Evolutionary conservation across 2,329 filamentous ascomycete genomes (phyloP).

Genomic region (Colletotrichum scovillei): DNA sequence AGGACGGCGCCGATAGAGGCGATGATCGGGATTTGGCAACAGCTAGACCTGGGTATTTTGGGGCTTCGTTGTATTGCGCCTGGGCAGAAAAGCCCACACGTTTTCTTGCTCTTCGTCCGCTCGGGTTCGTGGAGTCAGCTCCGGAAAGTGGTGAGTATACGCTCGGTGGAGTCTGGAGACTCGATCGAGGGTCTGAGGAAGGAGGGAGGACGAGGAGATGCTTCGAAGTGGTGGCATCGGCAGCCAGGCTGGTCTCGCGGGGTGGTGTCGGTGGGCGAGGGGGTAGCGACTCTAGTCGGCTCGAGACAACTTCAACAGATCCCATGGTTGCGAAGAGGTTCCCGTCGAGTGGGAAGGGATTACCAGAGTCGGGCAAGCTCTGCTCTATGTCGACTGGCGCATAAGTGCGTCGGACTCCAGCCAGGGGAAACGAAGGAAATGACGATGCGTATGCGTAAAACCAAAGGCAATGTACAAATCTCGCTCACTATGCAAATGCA

Average conservation of each 20-base stretch:
- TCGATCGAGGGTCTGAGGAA: slow-evolving; percentile 51
- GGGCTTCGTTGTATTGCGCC: slow-evolving; percentile 67
- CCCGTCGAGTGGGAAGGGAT: slow-evolving; percentile 1
- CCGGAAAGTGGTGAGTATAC: slow-evolving; percentile 56
- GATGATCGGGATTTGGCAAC: slow-evolving; percentile 53
- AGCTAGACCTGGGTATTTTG: slow-evolving; percentile 54
- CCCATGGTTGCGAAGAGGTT: slow-evolving; percentile 50
- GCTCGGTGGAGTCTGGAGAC: slow-evolving; percentile 65
- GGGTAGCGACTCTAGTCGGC: slow-evolving; percentile 63
- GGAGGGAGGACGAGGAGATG: slow-evolving; percentile 48
- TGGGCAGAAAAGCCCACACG: slow-evolving; percentile 68
- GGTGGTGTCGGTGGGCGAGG: slow-evolving; percentile 76
- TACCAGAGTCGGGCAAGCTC: slow-evolving; percentile 21
- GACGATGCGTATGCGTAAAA: background rate
- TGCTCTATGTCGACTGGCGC: slow-evolving; percentile 19
- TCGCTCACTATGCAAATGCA: slow-evolving; percentile 2
- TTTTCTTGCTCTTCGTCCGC: slow-evolving; percentile 60
- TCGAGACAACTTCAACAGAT: slow-evolving; percentile 49
- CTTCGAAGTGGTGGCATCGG: slow-evolving; percentile 47
- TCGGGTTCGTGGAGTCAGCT: slow-evolving; percentile 54
- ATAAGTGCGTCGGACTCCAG: slow-evolving; percentile 24
- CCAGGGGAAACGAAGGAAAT: slow-evolving; percentile 15
- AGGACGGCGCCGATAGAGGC: slow-evolving; percentile 53
- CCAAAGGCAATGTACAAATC: slow-evolving; percentile 17
- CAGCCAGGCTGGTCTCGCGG: slow-evolving; percentile 60